phyloP scores from a whole-genome alignment of 257 asterid species.

The Oldenlandia corymbosa region DNA sequence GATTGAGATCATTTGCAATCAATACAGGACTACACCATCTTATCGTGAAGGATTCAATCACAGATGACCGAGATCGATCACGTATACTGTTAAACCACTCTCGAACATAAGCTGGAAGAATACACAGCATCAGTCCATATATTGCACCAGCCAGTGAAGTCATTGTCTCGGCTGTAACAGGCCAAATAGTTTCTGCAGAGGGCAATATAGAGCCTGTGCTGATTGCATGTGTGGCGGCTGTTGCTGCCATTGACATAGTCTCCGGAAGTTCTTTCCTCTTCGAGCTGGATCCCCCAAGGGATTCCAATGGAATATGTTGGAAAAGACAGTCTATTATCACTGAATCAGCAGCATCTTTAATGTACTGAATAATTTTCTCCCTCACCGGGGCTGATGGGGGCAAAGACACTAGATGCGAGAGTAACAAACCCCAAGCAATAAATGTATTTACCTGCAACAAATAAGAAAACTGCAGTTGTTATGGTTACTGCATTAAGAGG shows the following conservation, averaged over 20 bases:
- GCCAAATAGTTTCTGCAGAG: constrained; percentile 75
- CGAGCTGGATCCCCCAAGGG: constrained; percentile 43
- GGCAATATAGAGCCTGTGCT: constrained; percentile 51
- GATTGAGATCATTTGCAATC: constrained; percentile 71
- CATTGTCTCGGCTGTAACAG: constrained; percentile 59
- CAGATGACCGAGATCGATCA: constrained; percentile 77
- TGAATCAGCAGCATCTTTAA: constrained; percentile 67
- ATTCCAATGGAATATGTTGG: constrained; percentile 79
- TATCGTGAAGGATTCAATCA: constrained; percentile 84
- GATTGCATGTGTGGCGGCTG: constrained; percentile 71
- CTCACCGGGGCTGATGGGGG: constrained; percentile 74
- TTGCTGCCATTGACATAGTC: constrained; percentile 59
- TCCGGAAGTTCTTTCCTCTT: constrained; percentile 75
- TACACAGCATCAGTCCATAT: constrained; percentile 84
- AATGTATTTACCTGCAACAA: constrained; percentile 61
- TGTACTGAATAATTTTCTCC: constrained; percentile 76
- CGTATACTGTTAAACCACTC: constrained; percentile 87
- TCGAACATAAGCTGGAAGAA: constrained; percentile 96
- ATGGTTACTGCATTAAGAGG: too few relatives aligned
- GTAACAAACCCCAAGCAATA: constrained; percentile 85
- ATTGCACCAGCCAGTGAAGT: constrained; percentile 84
- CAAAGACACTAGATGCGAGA: constrained; percentile 66
- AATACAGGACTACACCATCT: constrained; percentile 91
- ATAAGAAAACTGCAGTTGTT: too few relatives aligned
- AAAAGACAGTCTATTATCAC: constrained; percentile 77